Percentiles rank a stretch among this genome's conserved stretches.
These are phyloP conservation scores for Xylaria longipes DNA, from an alignment of 495 filamentous ascomycete species.

Conservation along the genomic window DNA sequence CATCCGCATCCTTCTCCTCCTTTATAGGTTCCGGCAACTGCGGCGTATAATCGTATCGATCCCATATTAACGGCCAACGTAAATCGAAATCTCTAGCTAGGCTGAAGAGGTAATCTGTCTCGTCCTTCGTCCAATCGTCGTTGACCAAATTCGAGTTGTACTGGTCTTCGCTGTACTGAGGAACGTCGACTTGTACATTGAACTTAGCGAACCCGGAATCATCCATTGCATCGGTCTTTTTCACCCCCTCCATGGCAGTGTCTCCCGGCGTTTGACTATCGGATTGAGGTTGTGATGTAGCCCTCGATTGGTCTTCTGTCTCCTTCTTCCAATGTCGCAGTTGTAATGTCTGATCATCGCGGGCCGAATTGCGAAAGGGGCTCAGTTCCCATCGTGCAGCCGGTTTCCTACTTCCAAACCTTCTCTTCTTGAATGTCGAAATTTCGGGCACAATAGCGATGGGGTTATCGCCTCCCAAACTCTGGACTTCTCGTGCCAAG, in stretches of 20 bases:
- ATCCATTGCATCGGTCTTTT: slow-evolving; percentile 42
- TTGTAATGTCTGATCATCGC: slow-evolving; percentile 57
- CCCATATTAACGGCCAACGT: slow-evolving; percentile 89
- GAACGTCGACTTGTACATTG: slow-evolving; percentile 76
- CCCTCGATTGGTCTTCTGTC: slow-evolving; percentile 42
- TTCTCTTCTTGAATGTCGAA: slow-evolving; percentile 54
- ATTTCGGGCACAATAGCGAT: slow-evolving; percentile 56
- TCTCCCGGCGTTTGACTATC: slow-evolving; percentile 28
- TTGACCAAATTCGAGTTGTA: slow-evolving; percentile 77
- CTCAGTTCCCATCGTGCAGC: slow-evolving; percentile 62
- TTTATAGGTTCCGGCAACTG: slow-evolving; percentile 38
- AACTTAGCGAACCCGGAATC: slow-evolving; percentile 75
- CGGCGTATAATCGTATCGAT: slow-evolving; percentile 84
- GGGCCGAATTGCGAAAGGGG: slow-evolving; percentile 62
- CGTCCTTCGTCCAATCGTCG: slow-evolving; percentile 83
- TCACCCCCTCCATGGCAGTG: slow-evolving; percentile 21
- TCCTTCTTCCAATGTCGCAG: slow-evolving; percentile 71
- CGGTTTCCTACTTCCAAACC: slow-evolving; percentile 65
- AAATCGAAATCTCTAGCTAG: slow-evolving; percentile 78
- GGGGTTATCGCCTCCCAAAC: slow-evolving; percentile 58
- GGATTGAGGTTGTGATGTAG: slow-evolving; percentile 23
- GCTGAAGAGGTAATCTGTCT: slow-evolving; percentile 88
- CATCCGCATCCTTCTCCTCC: slow-evolving; percentile 35
- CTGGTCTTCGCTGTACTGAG: slow-evolving; percentile 82
- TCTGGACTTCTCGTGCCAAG: slow-evolving; percentile 65